Percentiles rank a stretch among this genome's conserved stretches.
Evolutionary conservation across 257 asterid genomes (phyloP).

Genomic region (Primulina eburnea): DNA sequence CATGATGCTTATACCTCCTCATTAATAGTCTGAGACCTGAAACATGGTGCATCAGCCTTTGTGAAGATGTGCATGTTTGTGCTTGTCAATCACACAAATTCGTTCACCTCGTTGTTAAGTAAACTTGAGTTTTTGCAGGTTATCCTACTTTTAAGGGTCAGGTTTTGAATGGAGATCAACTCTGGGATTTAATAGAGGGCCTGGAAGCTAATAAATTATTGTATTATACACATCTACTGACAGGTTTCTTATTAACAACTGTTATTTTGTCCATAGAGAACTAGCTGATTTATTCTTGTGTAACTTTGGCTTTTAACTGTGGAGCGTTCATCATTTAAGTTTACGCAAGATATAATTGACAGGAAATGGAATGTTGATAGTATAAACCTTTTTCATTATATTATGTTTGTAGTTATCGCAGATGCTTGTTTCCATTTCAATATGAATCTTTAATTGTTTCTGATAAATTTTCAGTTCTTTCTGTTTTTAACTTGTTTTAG

Average conservation of each 20-base stretch:
- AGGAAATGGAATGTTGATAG: neutral
- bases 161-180: constrained; percentile 89
- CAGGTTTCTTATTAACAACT: constrained; percentile 50
- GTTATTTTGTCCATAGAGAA: neutral
- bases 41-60: constrained; percentile 45
- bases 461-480: constrained; percentile 1
- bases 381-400: neutral
- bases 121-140: constrained; percentile 51
- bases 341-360: neutral
- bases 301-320: constrained; percentile 20
- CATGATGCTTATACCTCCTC: constrained; percentile 63
- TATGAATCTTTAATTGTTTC: constrained; percentile 12
- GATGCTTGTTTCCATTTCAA: constrained; percentile 21
- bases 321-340: neutral
- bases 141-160: constrained; percentile 97
- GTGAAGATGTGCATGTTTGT: constrained; percentile 31
- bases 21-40: constrained; percentile 39
- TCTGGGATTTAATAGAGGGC: constrained; percentile 94
- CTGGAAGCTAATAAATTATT: constrained; percentile 83
- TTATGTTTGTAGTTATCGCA: neutral
- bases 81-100: constrained; percentile 20
- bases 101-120: constrained; percentile 21
- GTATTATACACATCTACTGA: constrained; percentile 88
- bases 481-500: neutral
- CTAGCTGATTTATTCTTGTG: constrained; percentile 11